Evolutionary conservation across 1,284 basidiomycete species (phyloP).

Genomic region (Pterula multifida): DNA sequence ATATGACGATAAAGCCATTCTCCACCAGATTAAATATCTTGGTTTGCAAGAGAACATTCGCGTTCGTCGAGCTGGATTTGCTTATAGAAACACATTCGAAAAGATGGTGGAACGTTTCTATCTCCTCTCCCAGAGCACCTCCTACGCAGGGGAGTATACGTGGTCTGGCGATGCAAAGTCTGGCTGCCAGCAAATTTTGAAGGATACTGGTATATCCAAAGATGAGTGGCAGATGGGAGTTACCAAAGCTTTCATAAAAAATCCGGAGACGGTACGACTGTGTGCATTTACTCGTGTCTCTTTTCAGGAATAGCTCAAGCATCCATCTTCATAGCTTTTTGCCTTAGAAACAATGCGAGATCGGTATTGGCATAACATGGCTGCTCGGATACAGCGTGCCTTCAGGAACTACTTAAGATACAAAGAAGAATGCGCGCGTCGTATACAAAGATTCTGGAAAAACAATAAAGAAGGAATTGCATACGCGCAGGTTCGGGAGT

Average conservation of each 20-base stretch:
- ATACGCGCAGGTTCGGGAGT: slow-evolving; percentile 84
- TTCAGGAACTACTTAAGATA: slow-evolving; percentile 94
- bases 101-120: slow-evolving; percentile 99
- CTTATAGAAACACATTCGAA: slow-evolving; percentile 95
- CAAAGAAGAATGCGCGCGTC: slow-evolving; percentile 88
- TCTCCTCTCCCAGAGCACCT: slow-evolving; percentile 87
- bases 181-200: slow-evolving; percentile 88
- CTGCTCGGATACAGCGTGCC: slow-evolving; percentile 89
- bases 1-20: slow-evolving; percentile 89
- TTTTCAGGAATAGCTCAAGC: slow-evolving; percentile 5
- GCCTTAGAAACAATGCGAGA: slow-evolving; percentile 98
- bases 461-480: slow-evolving; percentile 92
- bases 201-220: slow-evolving; percentile 88
- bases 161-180: slow-evolving; percentile 89
- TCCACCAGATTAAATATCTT: slow-evolving; percentile 99
- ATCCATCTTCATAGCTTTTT: slow-evolving; percentile 56
- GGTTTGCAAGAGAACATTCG: slow-evolving; percentile 98
- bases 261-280: slow-evolving; percentile 81
- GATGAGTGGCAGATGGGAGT: slow-evolving; percentile 99
- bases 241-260: slow-evolving; percentile 99
- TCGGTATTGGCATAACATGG: slow-evolving; percentile 99
- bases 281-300: not conserved
- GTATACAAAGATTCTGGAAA: slow-evolving; percentile 98
- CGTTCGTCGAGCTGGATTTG: slow-evolving; percentile 93
- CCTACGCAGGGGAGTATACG: slow-evolving; percentile 97